phyloP scores from a whole-genome alignment of 2,329 filamentous ascomycete species.

The Epichloe aotearoae region DNA sequence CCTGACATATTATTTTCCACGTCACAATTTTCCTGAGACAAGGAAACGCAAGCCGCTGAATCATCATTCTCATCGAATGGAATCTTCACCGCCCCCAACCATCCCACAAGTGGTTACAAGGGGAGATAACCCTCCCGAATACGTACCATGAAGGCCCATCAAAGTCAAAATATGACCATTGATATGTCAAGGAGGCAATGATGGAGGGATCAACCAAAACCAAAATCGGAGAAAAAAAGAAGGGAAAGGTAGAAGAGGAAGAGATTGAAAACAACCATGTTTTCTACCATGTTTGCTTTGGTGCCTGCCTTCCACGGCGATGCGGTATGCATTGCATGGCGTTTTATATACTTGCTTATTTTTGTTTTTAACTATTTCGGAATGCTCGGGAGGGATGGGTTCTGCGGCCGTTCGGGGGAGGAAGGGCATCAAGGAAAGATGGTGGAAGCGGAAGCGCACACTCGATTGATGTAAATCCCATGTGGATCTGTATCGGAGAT shows the following conservation, averaged over 20 bases:
- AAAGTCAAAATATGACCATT: no score
- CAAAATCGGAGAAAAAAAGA: slow-evolving; percentile 1
- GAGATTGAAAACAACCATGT: background rate
- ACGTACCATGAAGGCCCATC: no score
- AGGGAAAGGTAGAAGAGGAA: background rate
- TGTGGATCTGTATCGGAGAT: no score
- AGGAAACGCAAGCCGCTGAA: background rate
- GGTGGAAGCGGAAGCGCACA: no score
- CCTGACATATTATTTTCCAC: background rate
- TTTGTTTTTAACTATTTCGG: background rate
- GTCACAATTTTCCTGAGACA: background rate
- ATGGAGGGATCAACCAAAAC: background rate
- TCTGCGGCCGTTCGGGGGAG: no score
- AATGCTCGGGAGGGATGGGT: no score
- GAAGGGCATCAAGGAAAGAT: no score
- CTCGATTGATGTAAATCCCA: no score
- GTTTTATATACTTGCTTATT: slow-evolving; percentile 12
- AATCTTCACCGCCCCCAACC: no score
- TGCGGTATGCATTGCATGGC: slow-evolving; percentile 28
- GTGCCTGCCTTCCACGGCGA: slow-evolving; percentile 13
- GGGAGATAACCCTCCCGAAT: no score
- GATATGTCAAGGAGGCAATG: no score
- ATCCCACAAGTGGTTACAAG: no score
- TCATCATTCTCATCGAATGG: background rate
- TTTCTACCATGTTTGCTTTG: slow-evolving; percentile 9